phyloP scores from a whole-genome alignment of 164 flowering plant genomes.

The Echeveria elegans region DNA sequence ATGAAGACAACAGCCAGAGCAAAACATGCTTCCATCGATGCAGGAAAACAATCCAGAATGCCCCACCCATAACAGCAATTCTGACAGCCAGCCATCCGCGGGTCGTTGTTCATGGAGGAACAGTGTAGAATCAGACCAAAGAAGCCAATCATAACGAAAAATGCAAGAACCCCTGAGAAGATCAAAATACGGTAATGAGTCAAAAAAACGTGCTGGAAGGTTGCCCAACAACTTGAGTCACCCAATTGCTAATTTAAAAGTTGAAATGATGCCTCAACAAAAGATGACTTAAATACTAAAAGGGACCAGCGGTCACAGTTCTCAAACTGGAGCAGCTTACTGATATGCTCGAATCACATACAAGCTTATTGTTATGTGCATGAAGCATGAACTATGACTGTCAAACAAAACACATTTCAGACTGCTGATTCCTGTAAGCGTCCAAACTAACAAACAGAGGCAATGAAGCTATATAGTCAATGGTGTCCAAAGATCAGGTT shows the following conservation, averaged over 20 bases:
- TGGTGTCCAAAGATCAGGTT: background rate
- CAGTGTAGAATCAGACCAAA: slow-evolving; percentile 78
- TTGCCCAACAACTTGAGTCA: background rate
- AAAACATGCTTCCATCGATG: slow-evolving; percentile 89
- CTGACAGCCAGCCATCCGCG: slow-evolving; percentile 80
- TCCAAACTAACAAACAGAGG: background rate
- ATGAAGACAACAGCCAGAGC: slow-evolving; percentile 67
- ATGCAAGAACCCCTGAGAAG: slow-evolving; percentile 61
- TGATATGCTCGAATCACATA: background rate
- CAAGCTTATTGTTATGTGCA: background rate
- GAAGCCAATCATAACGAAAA: slow-evolving; percentile 85
- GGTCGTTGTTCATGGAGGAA: slow-evolving; percentile 63
- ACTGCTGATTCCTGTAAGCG: background rate
- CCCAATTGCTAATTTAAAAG: background rate
- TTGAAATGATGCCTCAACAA: background rate
- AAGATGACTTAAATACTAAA: background rate
- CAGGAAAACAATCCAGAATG: slow-evolving; percentile 88
- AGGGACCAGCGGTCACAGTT: background rate
- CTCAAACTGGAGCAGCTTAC: background rate
- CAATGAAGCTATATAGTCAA: background rate
- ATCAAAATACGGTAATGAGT: background rate
- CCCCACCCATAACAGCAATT: slow-evolving; percentile 98
- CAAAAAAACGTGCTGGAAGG: background rate
- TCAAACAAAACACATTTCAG: background rate
- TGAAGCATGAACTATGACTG: background rate